Evolutionary conservation across 495 filamentous ascomycete genomes (phyloP).

Genomic region (Rhypophila decipiens): DNA sequence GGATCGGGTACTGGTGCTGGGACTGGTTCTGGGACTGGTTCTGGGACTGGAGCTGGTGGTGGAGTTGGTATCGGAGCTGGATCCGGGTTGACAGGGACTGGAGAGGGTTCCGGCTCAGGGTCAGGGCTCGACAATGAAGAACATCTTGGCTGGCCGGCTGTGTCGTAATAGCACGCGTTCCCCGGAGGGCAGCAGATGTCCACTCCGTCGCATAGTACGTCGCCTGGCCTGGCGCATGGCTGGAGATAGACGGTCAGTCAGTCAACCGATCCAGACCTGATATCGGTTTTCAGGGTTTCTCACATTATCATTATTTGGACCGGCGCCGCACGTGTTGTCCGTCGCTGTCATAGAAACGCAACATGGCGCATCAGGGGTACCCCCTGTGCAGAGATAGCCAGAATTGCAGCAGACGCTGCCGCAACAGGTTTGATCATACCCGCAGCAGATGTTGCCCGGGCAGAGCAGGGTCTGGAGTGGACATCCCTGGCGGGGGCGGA

Average conservation of each 20-base stretch:
- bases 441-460: neutral
- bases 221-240: too few species aligned
- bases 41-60: too few species aligned
- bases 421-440: neutral
- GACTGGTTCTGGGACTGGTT: neutral
- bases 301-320: neutral
- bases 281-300: neutral
- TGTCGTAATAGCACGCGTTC: too few species aligned
- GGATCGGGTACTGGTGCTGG: neutral
- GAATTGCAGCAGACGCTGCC: constrained; percentile 2
- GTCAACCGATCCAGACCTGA: neutral
- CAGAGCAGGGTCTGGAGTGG: neutral
- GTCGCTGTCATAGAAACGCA: neutral
- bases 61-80: too few species aligned
- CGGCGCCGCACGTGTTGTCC: neutral
- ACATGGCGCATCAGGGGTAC: neutral
- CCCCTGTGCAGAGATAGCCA: neutral
- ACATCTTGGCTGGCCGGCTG: too few species aligned
- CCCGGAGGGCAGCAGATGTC: too few species aligned
- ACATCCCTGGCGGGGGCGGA: constrained; percentile 1
- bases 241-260: too few species aligned
- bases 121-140: too few species aligned
- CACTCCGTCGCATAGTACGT: too few species aligned
- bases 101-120: too few species aligned
- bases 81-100: too few species aligned